phyloP scores from a whole-genome alignment of 441 rosid species.

The Lagerstroemia fauriei region DNA sequence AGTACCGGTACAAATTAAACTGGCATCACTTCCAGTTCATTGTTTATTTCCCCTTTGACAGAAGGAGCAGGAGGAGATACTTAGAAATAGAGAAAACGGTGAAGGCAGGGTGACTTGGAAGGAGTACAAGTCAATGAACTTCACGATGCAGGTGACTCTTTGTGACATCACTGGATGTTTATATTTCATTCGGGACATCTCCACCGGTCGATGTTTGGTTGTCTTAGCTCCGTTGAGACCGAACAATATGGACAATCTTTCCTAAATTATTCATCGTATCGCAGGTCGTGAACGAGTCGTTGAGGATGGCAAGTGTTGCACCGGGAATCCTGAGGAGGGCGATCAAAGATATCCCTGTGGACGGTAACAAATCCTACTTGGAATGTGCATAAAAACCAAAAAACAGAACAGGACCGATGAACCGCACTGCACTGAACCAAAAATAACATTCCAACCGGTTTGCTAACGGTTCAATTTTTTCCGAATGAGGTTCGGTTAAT shows the following conservation, averaged over 20 bases:
- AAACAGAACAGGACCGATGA: too few relatives aligned
- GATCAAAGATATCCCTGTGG: conserved; percentile 26
- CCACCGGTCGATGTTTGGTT: too few relatives aligned
- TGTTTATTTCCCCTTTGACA: neutral
- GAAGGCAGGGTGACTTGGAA: conserved; percentile 40
- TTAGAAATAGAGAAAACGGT: conserved; percentile 14
- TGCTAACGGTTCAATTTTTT: too few relatives aligned
- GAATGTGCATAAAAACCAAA: too few relatives aligned
- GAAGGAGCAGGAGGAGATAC: conserved; percentile 41
- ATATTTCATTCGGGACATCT: too few relatives aligned
- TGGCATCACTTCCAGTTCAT: neutral
- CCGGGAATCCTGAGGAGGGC: conserved; percentile 33
- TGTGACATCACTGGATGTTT: neutral
- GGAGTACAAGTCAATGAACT: conserved; percentile 46
- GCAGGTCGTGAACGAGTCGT: conserved; percentile 40
- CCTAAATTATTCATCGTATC: neutral
- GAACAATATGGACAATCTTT: too few relatives aligned
- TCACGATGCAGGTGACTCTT: conserved; percentile 34
- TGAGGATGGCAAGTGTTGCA: conserved; percentile 27
- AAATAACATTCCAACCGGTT: too few relatives aligned
- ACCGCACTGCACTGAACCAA: too few relatives aligned
- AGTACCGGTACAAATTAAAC: neutral
- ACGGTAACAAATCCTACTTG: conserved; percentile 14
- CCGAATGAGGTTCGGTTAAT: too few relatives aligned
- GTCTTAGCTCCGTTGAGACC: too few relatives aligned